A percentile compares a stretch with the other conserved stretches of the same genome.
phyloP scores from a whole-genome alignment of 768 basidiomycete genomes.

The Strobilomyces echinocephalus region DNA sequence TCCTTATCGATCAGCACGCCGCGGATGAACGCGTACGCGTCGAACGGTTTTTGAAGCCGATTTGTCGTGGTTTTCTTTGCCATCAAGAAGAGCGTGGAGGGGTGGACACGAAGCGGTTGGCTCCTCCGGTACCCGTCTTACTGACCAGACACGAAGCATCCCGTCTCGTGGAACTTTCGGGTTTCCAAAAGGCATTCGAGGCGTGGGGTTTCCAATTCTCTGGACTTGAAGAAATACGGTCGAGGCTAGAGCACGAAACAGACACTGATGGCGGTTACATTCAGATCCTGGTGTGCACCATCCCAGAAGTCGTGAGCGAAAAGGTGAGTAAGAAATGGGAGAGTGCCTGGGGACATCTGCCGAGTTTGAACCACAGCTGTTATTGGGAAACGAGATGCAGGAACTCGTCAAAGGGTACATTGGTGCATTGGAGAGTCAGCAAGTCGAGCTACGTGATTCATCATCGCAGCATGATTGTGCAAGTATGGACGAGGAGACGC shows the following conservation, averaged over 20 bases:
- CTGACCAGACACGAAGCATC: conserved; percentile 62
- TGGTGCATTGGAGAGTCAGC: conserved; percentile 51
- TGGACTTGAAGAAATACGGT: conserved; percentile 28
- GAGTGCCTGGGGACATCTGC: neutral
- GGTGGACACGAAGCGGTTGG: conserved; percentile 41
- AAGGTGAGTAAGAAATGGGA: conserved; percentile 42
- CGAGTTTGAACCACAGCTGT: conserved; percentile 40
- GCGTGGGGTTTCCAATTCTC: conserved; percentile 69
- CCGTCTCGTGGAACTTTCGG: conserved; percentile 39
- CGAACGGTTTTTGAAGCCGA: conserved; percentile 68
- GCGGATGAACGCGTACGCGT: conserved; percentile 96
- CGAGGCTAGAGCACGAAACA: conserved; percentile 16
- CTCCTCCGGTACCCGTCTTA: conserved; percentile 55
- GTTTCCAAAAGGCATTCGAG: conserved; percentile 45
- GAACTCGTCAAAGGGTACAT: conserved; percentile 73
- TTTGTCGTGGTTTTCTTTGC: conserved; percentile 65
- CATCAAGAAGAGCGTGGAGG: conserved; percentile 34
- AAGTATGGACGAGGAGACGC: conserved; percentile 19
- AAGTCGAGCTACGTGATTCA: conserved; percentile 20
- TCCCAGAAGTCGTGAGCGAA: conserved; percentile 69
- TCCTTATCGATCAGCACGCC: conserved; percentile 95
- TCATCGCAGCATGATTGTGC: conserved; percentile 8
- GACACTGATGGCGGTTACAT: conserved; percentile 38
- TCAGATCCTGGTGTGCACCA: conserved; percentile 58
- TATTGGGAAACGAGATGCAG: conserved; percentile 66